Conservation (phyloP, 1,139 yeast species). For the Entelexis paramagnoliae region DNA sequence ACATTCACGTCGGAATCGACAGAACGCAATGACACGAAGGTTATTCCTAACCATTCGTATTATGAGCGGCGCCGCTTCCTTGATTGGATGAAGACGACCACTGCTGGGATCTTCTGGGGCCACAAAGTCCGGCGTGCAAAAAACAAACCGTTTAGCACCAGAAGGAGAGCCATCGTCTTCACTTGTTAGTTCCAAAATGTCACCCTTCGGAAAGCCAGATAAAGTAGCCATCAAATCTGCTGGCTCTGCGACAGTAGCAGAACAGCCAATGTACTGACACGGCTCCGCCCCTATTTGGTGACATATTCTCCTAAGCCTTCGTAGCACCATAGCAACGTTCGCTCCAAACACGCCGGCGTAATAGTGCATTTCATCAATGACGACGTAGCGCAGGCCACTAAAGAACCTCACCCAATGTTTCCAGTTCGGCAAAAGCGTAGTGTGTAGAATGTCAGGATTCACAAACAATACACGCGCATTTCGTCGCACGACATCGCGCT, state of each 20-base stretch:
- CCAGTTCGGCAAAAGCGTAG: constrained; percentile 59
- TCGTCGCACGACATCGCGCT: constrained; percentile 45
- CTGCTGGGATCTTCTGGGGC: constrained; percentile 47
- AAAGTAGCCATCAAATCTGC: constrained; percentile 55
- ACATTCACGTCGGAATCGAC: constrained; percentile 76
- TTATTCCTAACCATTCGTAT: constrained; percentile 52
- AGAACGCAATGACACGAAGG: constrained; percentile 79
- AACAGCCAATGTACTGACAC: constrained; percentile 69
- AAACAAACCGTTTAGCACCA: constrained; percentile 60
- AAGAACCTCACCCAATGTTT: constrained; percentile 58
- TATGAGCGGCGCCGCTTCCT: constrained; percentile 65
- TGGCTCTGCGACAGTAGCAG: constrained; percentile 82
- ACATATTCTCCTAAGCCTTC: constrained; percentile 60
- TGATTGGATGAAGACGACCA: constrained; percentile 61
- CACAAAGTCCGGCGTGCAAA: constrained; percentile 75
- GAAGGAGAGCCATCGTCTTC: constrained; percentile 79
- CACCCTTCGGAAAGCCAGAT: constrained; percentile 48
- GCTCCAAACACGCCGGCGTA: constrained; percentile 88
- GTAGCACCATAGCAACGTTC: constrained; percentile 75
- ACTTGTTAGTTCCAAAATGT: constrained; percentile 39
- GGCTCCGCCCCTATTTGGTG: constrained; percentile 42
- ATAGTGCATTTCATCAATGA: constrained; percentile 78
- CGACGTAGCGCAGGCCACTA: constrained; percentile 54
- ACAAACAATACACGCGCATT: constrained; percentile 75
- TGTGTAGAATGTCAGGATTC: constrained; percentile 89